A percentile compares a stretch with the other conserved stretches of the same genome.
Evolutionary conservation across 345 rosid genomes (phyloP).

Genomic region (Pistacia atlantica): DNA sequence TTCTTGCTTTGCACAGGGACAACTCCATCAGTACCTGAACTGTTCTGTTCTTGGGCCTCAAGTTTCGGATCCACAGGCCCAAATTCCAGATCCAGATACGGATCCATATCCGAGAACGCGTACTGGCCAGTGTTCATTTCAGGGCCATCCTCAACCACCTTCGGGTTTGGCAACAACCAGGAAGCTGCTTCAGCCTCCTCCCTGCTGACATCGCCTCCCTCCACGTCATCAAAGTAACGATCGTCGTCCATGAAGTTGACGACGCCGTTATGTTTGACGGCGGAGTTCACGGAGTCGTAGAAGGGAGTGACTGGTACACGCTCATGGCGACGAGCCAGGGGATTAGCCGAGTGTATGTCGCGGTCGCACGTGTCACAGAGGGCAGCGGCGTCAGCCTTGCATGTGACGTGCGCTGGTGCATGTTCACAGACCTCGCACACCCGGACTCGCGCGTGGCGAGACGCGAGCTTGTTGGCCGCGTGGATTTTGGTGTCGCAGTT

Average conservation of each 20-base stretch:
- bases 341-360: conserved; percentile 97
- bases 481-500: conserved; percentile 86
- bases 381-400: conserved; percentile 99
- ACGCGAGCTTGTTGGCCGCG: conserved; percentile 92
- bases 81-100: conserved; percentile 75
- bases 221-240: conserved; percentile 43
- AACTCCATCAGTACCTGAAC: conserved; percentile 85
- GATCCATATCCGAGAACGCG: conserved; percentile 72
- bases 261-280: conserved; percentile 31
- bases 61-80: conserved; percentile 61
- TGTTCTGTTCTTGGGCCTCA: conserved; percentile 69
- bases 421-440: conserved; percentile 98
- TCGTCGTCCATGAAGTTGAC: conserved; percentile 54
- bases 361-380: conserved; percentile 94
- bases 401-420: conserved; percentile 94
- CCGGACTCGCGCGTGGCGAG: conserved; percentile 94
- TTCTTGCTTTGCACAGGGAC: conserved; percentile 67
- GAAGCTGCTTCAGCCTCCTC: conserved; percentile 93
- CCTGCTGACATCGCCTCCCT: conserved; percentile 52
- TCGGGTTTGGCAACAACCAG: conserved; percentile 77
- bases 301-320: conserved; percentile 82
- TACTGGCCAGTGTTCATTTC: conserved; percentile 73
- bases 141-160: conserved; percentile 44
- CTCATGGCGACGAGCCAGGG: conserved; percentile 88
- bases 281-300: conserved; percentile 53